phyloP scores from a whole-genome alignment of 306 rosid species.

The Rubus parviflorus region DNA sequence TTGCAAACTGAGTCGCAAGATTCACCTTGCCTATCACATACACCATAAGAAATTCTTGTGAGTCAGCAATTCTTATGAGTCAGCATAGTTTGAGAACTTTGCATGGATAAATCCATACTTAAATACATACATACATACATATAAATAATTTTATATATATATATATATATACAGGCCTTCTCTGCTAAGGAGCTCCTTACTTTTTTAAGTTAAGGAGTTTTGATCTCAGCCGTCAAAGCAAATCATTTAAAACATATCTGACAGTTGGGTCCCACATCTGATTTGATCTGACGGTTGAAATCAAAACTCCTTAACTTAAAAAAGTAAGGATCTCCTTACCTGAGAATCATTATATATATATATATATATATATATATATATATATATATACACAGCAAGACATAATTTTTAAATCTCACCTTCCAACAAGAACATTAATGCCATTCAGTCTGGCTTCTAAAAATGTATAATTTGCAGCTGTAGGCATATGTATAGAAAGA shows the following conservation, averaged over 20 bases:
- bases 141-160: too few relatives aligned
- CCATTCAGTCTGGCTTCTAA: slow-evolving; percentile 74
- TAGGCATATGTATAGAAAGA: slow-evolving; percentile 27
- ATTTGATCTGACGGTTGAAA: too few relatives aligned
- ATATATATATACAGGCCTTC: too few relatives aligned
- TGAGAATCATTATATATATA: too few relatives aligned
- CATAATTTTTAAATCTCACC: slow-evolving; percentile 47
- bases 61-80: slow-evolving; percentile 15
- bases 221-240: too few relatives aligned
- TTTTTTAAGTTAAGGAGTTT: too few relatives aligned
- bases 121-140: not conserved
- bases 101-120: not conserved
- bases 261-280: too few relatives aligned
- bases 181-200: too few relatives aligned
- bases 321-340: too few relatives aligned
- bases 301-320: too few relatives aligned
- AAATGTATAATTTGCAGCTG: slow-evolving; percentile 50
- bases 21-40: slow-evolving; percentile 77
- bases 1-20: slow-evolving; percentile 87
- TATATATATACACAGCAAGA: not conserved
- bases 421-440: slow-evolving; percentile 77
- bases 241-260: too few relatives aligned
- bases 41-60: slow-evolving; percentile 30
- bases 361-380: not conserved
- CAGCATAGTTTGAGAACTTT: slow-evolving; percentile 29